Evolutionary conservation across 805 yeast genomes (phyloP), one percentile per base, ranked within the genome.

Genomic region (Saturnispora serradocipensis): DNA sequence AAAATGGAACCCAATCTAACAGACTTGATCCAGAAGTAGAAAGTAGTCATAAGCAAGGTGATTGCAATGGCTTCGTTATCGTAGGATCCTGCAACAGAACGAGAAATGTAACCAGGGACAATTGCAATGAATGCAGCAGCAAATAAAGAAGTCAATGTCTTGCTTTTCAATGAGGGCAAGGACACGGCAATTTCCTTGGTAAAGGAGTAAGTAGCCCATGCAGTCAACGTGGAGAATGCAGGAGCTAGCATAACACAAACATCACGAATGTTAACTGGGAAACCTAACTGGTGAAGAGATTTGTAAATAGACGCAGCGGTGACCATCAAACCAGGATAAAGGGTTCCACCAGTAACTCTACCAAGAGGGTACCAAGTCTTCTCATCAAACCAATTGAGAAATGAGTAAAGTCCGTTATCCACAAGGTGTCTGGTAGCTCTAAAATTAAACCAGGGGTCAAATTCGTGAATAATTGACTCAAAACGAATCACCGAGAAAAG

Each of bases 321-420:
- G 25, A 95, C 96, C 99, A 93, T 93, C 58, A 95, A 73, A 7
- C 99, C 99, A 3, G 99, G 99, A 64, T 95, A 93, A 56, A 93
- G 70, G 1, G 99, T 95, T 53, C 99, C 99, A 60, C 99, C 99
- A 11, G 99, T 93, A 63, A 93, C 99, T 72, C 99, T 80, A 20
- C 99, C 99, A 59, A 93, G 75, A 18, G 99, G 99, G 68, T 93
- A 93, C 99, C 99, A 93, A 18, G 99, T 91, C 65, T 96, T 81
- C 67, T 91, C 97, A 67, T 93, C 99, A 63, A 93, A 93, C 99
- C 99, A 93, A 68, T 93, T 93, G 63, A 95, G 76, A 64, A 93
- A 95, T 58, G 89, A 90, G 73, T 89, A 85, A 68, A 81, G 91
- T 6, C 93, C 84, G 63, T 88, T 81, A 43, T 79, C 73, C 30